Evolutionary conservation across 1,284 basidiomycete genomes (phyloP).

Genomic region (Trametes hirsuta): DNA sequence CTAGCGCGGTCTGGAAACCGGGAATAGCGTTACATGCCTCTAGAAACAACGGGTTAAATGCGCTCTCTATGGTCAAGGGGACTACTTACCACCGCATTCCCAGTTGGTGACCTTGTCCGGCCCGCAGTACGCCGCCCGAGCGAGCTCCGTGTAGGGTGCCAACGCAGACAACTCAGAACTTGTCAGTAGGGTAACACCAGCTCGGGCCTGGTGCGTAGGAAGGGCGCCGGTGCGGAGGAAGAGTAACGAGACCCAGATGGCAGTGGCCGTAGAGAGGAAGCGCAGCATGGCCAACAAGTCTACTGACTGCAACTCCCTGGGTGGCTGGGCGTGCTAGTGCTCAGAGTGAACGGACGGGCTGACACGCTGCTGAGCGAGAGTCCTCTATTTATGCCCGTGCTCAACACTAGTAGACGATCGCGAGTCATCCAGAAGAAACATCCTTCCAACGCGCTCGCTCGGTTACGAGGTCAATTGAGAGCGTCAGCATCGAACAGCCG

Average conservation of each 20-base stretch:
- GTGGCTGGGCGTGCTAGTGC: not conserved
- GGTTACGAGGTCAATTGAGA: not conserved
- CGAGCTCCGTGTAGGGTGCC: slow-evolving; percentile 51
- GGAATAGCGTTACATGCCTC: slow-evolving; percentile 45
- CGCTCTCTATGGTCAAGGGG: not conserved
- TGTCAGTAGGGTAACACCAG: slow-evolving; percentile 2
- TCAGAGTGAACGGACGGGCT: not conserved
- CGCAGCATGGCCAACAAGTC: slow-evolving; percentile 16
- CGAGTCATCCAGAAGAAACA: not conserved
- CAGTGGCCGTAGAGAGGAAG: slow-evolving; percentile 14
- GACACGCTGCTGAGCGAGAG: not conserved
- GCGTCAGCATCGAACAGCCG: not conserved
- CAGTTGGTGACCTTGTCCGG: slow-evolving; percentile 42
- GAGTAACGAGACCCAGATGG: slow-evolving; percentile 4
- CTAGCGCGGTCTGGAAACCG: slow-evolving; percentile 45
- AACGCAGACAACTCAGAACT: slow-evolving; percentile 35
- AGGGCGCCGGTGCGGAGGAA: slow-evolving; percentile 2
- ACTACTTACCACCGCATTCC: slow-evolving; percentile 47
- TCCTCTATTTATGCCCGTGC: not conserved
- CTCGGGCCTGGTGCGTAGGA: slow-evolving; percentile 7
- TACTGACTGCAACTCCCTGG: not conserved
- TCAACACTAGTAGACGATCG: not conserved
- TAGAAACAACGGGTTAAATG: not conserved
- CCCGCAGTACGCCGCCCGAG: slow-evolving; percentile 54
- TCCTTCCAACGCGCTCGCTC: not conserved